Evolutionary conservation across 2,329 filamentous ascomycete species (phyloP).

Genomic region (Verticillium albo-atrum): DNA sequence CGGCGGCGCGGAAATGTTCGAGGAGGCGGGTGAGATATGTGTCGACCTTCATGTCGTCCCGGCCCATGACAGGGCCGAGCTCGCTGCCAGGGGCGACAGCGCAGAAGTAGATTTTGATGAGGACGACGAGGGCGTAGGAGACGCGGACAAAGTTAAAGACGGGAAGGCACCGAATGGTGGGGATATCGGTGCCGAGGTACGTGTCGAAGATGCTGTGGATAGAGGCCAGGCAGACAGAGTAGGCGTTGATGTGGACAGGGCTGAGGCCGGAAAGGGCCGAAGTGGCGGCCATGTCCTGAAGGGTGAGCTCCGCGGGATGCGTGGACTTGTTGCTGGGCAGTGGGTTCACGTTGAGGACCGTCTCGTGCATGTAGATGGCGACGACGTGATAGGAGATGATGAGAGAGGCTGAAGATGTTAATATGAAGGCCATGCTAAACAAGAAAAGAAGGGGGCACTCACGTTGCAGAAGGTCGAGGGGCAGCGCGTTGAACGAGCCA

Average conservation of each 20-base stretch:
- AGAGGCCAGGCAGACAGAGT: slow-evolving; percentile 62
- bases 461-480: slow-evolving; percentile 51
- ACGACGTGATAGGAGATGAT: slow-evolving; percentile 60
- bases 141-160: slow-evolving; percentile 69
- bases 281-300: slow-evolving; percentile 15
- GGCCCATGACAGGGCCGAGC: slow-evolving; percentile 65
- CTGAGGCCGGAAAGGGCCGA: slow-evolving; percentile 26
- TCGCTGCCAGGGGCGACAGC: slow-evolving; percentile 60
- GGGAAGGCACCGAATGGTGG: slow-evolving; percentile 58
- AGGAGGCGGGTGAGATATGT: slow-evolving; percentile 67
- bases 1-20: slow-evolving; percentile 60
- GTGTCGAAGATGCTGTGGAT: slow-evolving; percentile 63
- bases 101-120: slow-evolving; percentile 71
- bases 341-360: slow-evolving; percentile 62
- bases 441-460: slow-evolving; percentile 26
- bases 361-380: slow-evolving; percentile 72
- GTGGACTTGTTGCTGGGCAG: slow-evolving; percentile 48
- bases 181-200: slow-evolving; percentile 57
- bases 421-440: background rate
- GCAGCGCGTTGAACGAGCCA: slow-evolving; percentile 52
- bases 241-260: slow-evolving; percentile 59
- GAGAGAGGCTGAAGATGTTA: slow-evolving; percentile 48
- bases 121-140: slow-evolving; percentile 65
- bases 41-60: slow-evolving; percentile 60
- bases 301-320: background rate